Percentiles rank a stretch among this genome's conserved stretches.
Evolutionary conservation across 2,329 filamentous ascomycete genomes (phyloP).

Genomic region (Xylariaceae sp.): DNA sequence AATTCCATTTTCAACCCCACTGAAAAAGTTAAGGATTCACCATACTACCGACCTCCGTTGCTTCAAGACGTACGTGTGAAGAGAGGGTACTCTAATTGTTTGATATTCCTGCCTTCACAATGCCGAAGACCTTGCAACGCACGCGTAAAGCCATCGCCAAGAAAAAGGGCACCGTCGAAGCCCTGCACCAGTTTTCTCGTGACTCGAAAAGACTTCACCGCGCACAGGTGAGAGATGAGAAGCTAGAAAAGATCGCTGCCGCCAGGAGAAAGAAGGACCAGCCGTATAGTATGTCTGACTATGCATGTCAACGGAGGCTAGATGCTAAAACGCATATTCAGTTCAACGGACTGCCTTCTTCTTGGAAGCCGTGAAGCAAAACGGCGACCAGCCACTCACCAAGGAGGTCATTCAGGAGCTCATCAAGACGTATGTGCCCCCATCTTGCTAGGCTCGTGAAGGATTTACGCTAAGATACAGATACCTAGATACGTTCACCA

Average conservation of each 20-base stretch:
- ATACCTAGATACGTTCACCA: constrained; percentile 56
- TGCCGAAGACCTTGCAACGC: constrained; percentile 75
- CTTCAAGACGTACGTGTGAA: background rate
- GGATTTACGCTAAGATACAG: constrained; percentile 1
- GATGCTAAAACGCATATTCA: constrained; percentile 31
- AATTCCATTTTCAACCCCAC: constrained; percentile 17
- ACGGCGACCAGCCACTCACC: constrained; percentile 45
- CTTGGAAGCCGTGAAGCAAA: constrained; percentile 57
- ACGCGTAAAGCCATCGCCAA: constrained; percentile 85
- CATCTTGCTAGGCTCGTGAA: background rate
- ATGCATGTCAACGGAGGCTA: background rate
- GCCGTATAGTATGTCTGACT: constrained; percentile 55
- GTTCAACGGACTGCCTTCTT: constrained; percentile 68
- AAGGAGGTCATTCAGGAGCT: constrained; percentile 54
- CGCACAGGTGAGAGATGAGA: constrained; percentile 76
- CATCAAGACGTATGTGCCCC: constrained; percentile 52
- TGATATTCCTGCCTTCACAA: constrained; percentile 33
- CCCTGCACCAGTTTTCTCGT: constrained; percentile 81
- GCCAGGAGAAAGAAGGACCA: constrained; percentile 68
- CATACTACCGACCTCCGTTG: background rate
- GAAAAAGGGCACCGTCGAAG: constrained; percentile 69
- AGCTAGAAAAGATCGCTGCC: constrained; percentile 66
- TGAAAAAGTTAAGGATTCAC: background rate
- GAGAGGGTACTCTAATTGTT: background rate
- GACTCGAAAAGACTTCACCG: constrained; percentile 77